These are phyloP conservation scores for Colletotrichum zoysiae DNA, from an alignment of 2,329 filamentous ascomycete species.

Conservation along the genomic window DNA sequence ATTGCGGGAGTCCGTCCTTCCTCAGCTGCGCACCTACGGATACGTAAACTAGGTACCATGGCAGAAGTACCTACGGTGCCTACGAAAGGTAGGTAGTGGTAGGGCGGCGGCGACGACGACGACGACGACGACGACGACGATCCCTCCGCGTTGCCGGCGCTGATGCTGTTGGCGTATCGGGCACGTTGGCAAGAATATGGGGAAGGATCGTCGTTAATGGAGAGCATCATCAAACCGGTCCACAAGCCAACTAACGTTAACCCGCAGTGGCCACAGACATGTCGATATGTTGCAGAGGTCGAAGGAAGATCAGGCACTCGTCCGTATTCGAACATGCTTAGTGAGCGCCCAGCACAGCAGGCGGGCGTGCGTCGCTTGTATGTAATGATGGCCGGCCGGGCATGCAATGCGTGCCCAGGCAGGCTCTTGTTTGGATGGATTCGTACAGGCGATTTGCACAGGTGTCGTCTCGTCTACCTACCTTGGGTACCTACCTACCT, in stretches of 20 bases:
- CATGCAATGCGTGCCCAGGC: no score
- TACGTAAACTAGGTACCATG: no score
- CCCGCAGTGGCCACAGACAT: constrained; percentile 8
- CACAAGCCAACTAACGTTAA: constrained; percentile 16
- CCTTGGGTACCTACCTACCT: no score
- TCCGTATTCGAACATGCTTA: not conserved
- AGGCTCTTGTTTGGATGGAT: not conserved
- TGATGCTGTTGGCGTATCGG: constrained; percentile 19
- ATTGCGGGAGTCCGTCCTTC: constrained; percentile 24
- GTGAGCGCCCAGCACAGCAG: constrained; percentile 1
- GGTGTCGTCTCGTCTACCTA: constrained; percentile 24
- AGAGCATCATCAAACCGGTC: constrained; percentile 12
- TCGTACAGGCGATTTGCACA: constrained; percentile 8
- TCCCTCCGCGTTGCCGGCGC: constrained; percentile 29
- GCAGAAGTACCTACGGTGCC: no score
- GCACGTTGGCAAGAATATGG: constrained; percentile 1
- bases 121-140: constrained; percentile 19
- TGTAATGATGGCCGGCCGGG: no score
- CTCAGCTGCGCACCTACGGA: no score
- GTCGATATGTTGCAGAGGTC: constrained; percentile 3
- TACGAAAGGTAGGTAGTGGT: constrained; percentile 5
- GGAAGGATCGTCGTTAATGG: constrained; percentile 1
- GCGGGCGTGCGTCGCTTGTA: not conserved
- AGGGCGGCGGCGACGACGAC: constrained; percentile 4
- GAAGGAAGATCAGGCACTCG: not conserved